Evolutionary conservation across 1,284 basidiomycete species (phyloP), one percentile per base, ranked within the genome.

Genomic region (Wallemia hederae): DNA sequence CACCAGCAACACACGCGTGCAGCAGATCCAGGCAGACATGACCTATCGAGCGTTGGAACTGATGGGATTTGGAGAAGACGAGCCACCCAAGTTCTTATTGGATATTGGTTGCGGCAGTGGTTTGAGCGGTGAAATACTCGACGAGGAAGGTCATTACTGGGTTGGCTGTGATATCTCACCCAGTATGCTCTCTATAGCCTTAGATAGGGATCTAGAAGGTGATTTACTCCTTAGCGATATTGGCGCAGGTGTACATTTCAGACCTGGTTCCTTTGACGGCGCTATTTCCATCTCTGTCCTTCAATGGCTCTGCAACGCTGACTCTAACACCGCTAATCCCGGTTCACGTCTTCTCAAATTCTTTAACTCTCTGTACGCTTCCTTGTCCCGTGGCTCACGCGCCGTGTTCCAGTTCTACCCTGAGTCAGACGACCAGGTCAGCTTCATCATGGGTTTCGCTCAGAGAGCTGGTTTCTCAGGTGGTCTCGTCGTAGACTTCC

Each of bases 31-130:
- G 70, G 84, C 90, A 3, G 84, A 94, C 66, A 98, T 99, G 94
- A 96, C 92, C 2, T 85, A 91, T 66, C 79, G 94, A 63, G 91
- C 91, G 0, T 72, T 99, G 55, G 92, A 98, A 69, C 77, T 99
- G 5, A 76, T 98, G 56, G 84, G 81, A 66, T 72, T 97, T 24
- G 84, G 89, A 1, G 75, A 75, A 61, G 80, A 79, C 59, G 69
- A 67, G 28, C 75, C 86, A 63, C 78, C 87, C 0, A 80, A 82
- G 0, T 85, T 86, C 67, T 73, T 99, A 14, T 79, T 98, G 34
- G 94, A 99, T 70, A 91, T 99, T 63, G 94, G 94, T 0, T 98
- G 92, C 68, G 94, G 94, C 2, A 90, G 85, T n/a, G 94, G 94
- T 1, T 72, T 99, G n/a, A 90, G 85, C 26, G 94, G 94, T 2